phyloP scores from a whole-genome alignment of 2,329 filamentous ascomycete genomes.

The Tolypocladium pustulatum region DNA sequence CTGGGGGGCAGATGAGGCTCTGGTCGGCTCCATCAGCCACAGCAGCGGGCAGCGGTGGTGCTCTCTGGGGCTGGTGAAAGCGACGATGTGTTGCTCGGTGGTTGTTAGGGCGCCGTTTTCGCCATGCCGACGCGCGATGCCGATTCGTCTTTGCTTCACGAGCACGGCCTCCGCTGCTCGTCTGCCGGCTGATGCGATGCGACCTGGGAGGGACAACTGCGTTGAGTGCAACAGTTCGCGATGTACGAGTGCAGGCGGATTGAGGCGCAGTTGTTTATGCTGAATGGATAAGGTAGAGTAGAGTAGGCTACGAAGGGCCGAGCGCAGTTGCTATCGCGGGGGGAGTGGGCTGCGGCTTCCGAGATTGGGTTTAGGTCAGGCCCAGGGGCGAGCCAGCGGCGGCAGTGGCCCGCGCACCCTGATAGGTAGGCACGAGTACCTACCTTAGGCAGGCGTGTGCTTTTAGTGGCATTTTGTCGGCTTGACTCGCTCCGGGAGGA shows the following conservation, averaged over 20 bases:
- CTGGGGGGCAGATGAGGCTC: neutral
- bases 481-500: no score
- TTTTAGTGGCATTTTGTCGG: neutral
- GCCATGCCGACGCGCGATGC: neutral
- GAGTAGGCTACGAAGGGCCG: neutral
- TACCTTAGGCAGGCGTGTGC: neutral
- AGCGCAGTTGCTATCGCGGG: neutral
- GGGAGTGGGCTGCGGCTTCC: neutral
- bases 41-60: neutral
- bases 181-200: neutral
- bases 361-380: neutral
- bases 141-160: neutral
- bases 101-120: neutral
- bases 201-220: neutral
- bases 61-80: neutral
- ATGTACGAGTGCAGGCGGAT: neutral
- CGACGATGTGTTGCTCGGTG: neutral
- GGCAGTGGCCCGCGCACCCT: neutral
- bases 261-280: neutral
- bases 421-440: no score
- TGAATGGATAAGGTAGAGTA: neutral
- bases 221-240: neutral
- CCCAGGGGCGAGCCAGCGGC: neutral
- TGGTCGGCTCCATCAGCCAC: slow-evolving; percentile 7
- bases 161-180: neutral